Conservation (phyloP, 371 early-diverging fungal genomes). For the Mortierella sp. region DNA sequence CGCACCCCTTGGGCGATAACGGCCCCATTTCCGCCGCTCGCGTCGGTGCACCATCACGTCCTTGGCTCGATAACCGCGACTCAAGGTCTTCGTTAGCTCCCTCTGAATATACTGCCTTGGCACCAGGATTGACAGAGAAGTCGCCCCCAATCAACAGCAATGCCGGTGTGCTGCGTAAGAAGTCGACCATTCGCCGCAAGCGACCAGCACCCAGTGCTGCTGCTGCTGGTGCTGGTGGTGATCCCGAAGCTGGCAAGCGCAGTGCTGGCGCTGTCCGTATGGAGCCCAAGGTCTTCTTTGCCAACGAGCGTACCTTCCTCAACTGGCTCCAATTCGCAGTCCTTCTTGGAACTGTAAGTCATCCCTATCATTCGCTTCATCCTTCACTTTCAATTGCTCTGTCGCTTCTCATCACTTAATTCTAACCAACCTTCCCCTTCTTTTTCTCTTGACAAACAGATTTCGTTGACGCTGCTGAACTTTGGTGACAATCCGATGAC, state of each 20-base stretch:
- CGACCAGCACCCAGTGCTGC: conserved; percentile 32
- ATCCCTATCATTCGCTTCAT: background rate
- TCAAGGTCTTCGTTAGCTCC: conserved; percentile 22
- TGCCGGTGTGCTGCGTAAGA: conserved; percentile 30
- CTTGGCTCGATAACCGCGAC: conserved; percentile 42
- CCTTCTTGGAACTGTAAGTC: conserved; percentile 65
- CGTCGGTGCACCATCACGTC: conserved; percentile 37
- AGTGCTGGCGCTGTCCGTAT: conserved; percentile 73
- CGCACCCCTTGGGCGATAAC: conserved; percentile 42
- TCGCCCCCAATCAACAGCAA: conserved; percentile 12
- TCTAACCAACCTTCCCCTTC: background rate
- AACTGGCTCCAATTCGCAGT: conserved; percentile 80
- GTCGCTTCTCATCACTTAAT: background rate
- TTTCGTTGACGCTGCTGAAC: conserved; percentile 78
- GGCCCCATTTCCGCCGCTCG: conserved; percentile 12
- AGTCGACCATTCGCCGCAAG: conserved; percentile 46
- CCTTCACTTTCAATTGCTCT: background rate
- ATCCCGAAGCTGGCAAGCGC: conserved; percentile 19
- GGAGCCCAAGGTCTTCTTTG: conserved; percentile 97
- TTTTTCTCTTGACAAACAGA: conserved; percentile 9
- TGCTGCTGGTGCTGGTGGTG: background rate
- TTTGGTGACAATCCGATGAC: conserved; percentile 78
- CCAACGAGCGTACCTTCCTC: conserved; percentile 97
- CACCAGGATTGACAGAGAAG: conserved; percentile 42
- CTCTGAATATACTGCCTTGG: background rate